phyloP scores from a whole-genome alignment of 164 flowering plant genomes.

The Cinnamomum micranthum region DNA sequence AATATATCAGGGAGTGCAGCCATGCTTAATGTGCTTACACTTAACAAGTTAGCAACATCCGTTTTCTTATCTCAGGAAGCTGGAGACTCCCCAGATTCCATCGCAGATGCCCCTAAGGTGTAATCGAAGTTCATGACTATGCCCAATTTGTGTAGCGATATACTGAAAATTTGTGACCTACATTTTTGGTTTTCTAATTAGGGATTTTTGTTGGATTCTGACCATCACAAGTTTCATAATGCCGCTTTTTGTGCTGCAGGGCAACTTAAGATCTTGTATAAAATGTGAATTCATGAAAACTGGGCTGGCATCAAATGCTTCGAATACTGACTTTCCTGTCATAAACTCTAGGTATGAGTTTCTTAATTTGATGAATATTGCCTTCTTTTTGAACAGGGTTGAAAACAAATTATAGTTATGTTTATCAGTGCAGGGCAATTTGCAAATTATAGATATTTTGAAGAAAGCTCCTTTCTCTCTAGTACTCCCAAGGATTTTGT shows the following conservation, averaged over 20 bases:
- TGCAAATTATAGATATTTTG: conserved; percentile 20
- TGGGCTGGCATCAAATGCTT: not conserved
- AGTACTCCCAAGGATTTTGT: conserved; percentile 50
- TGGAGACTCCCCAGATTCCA: conserved; percentile 15
- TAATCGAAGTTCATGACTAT: conserved; percentile 10
- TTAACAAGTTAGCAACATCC: conserved; percentile 36
- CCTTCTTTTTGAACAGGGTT: not conserved
- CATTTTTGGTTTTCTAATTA: not conserved
- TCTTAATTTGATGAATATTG: not conserved
- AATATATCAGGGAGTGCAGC: conserved; percentile 12
- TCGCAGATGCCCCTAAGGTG: conserved; percentile 3
- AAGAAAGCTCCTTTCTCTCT: conserved; percentile 28
- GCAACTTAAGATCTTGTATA: conserved; percentile 11
- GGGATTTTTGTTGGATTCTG: not conserved
- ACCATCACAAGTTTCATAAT: conserved; percentile 2
- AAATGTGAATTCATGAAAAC: conserved; percentile 31
- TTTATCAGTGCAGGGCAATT: conserved; percentile 32
- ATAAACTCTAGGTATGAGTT: conserved; percentile 3
- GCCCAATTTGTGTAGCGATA: conserved; percentile 11
- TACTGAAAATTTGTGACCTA: conserved; percentile 9
- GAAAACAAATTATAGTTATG: conserved; percentile 9
- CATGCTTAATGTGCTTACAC: conserved; percentile 36
- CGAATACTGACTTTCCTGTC: not conserved
- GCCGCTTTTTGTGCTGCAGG: conserved; percentile 27
- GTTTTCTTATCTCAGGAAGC: conserved; percentile 22